A percentile compares a stretch with the other conserved stretches of the same genome.
Evolutionary conservation across 1,284 basidiomycete species (phyloP).

Genomic region (Rugosomyces carneus): DNA sequence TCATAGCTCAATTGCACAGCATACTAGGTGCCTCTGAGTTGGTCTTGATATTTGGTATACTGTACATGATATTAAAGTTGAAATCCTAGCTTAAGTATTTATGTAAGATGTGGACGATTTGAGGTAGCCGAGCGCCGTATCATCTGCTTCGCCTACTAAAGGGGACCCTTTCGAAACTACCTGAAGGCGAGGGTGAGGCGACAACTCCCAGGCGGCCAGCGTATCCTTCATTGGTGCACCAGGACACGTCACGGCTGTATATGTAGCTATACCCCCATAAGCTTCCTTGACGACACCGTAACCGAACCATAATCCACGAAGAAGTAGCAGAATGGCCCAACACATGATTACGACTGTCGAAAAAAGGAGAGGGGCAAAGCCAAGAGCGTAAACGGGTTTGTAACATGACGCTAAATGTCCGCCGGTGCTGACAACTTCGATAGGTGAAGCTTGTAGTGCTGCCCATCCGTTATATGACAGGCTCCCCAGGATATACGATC

Average conservation of each 20-base stretch:
- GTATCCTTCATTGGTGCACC: conserved; percentile 6
- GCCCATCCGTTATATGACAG: conserved; percentile 13
- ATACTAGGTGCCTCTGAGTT: no score
- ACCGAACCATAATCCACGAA: conserved; percentile 5
- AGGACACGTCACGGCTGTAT: conserved; percentile 9
- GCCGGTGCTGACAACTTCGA: conserved; percentile 13
- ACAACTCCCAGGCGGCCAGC: conserved; percentile 12
- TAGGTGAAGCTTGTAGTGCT: conserved; percentile 1
- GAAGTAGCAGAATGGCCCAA: conserved; percentile 8
- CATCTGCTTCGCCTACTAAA: conserved; percentile 5
- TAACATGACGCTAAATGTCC: conserved; percentile 13
- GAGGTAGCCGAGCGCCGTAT: conserved; percentile 9
- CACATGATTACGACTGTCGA: conserved; percentile 9
- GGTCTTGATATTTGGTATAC: no score
- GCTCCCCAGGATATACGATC: conserved; percentile 10
- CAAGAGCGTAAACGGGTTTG: conserved; percentile 11
- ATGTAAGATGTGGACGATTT: conserved; percentile 1
- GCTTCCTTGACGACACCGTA: conserved; percentile 5
- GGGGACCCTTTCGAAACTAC: conserved; percentile 8
- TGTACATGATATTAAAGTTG: no score
- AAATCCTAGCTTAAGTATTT: no score
- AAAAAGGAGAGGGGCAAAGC: conserved; percentile 13
- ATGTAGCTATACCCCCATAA: conserved; percentile 11
- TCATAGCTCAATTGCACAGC: no score
- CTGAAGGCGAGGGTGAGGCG: conserved; percentile 8